These are phyloP conservation scores for Trichoderma atrobrunneum DNA, from an alignment of 2,329 filamentous ascomycete species.

Conservation along the genomic window DNA sequence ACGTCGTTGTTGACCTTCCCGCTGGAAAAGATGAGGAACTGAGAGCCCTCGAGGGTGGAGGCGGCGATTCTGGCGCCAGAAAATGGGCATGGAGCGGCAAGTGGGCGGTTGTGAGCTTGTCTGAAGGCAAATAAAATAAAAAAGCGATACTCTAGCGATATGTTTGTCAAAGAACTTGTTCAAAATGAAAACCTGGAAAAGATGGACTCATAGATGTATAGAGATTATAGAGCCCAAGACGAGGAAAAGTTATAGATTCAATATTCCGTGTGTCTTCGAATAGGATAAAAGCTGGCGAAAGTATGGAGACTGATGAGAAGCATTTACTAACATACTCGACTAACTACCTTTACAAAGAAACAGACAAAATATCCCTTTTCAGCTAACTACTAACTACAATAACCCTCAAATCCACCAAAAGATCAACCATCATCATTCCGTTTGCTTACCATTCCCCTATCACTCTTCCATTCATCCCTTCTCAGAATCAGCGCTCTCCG, in stretches of 20 bases:
- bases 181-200: not conserved
- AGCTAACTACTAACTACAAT: not conserved
- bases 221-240: not conserved
- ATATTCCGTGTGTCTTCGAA: not conserved
- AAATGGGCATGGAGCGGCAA: slow-evolving; percentile 97
- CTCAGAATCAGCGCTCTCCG: not conserved
- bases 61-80: slow-evolving; percentile 66
- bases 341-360: not conserved
- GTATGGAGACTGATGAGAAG: not conserved
- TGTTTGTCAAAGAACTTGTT: not conserved
- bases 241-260: not conserved
- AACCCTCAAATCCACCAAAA: not conserved
- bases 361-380: not conserved
- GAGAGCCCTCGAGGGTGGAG: slow-evolving; percentile 63
- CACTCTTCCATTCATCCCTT: not conserved
- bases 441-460: not conserved
- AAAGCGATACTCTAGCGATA: not conserved
- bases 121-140: slow-evolving; percentile 33
- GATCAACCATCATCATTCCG: not conserved
- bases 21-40: slow-evolving; percentile 80
- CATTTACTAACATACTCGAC: not conserved
- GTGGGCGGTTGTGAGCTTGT: slow-evolving; percentile 79
- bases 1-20: slow-evolving; percentile 87
- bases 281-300: not conserved
- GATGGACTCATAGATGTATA: slow-evolving; percentile 9